phyloP scores from a whole-genome alignment of 257 asterid genomes.

The Henckelia pumila region DNA sequence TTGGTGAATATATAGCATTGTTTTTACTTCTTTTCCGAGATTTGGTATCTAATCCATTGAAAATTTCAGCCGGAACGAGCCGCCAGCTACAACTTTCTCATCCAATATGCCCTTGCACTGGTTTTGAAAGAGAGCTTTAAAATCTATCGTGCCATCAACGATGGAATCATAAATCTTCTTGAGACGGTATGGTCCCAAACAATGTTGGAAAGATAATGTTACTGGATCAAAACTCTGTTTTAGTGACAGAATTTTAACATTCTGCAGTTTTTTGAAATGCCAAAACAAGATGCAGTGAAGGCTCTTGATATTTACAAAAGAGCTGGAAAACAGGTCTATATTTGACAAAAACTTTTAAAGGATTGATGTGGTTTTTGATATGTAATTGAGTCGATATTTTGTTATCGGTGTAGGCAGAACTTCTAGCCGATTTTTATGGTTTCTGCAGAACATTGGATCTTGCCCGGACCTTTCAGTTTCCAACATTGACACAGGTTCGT shows the following conservation, averaged over 20 bases:
- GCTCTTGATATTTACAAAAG: constrained; percentile 76
- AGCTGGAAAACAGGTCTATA: constrained; percentile 76
- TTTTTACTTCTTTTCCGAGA: no score
- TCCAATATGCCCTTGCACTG: constrained; percentile 83
- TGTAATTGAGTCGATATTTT: background rate
- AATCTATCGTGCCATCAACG: constrained; percentile 81
- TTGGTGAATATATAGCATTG: background rate
- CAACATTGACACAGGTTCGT: constrained; percentile 41
- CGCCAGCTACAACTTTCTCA: constrained; percentile 67
- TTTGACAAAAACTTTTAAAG: background rate
- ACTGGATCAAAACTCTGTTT: background rate
- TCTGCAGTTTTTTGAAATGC: constrained; percentile 83
- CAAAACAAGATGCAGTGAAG: constrained; percentile 64
- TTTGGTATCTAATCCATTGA: background rate
- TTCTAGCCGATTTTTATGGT: constrained; percentile 41
- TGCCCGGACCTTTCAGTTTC: constrained; percentile 56
- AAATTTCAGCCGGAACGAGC: constrained; percentile 82
- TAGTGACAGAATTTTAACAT: background rate
- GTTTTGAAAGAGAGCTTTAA: constrained; percentile 90
- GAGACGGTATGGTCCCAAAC: constrained; percentile 53
- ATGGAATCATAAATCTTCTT: constrained; percentile 82
- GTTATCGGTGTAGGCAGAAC: constrained; percentile 39
- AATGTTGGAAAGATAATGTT: background rate
- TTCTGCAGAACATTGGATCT: constrained; percentile 41
- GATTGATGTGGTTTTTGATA: background rate